Base-by-base conservation (phyloP, 1,284 basidiomycete genomes). In the Ceratobasidium sp. region DNA sequence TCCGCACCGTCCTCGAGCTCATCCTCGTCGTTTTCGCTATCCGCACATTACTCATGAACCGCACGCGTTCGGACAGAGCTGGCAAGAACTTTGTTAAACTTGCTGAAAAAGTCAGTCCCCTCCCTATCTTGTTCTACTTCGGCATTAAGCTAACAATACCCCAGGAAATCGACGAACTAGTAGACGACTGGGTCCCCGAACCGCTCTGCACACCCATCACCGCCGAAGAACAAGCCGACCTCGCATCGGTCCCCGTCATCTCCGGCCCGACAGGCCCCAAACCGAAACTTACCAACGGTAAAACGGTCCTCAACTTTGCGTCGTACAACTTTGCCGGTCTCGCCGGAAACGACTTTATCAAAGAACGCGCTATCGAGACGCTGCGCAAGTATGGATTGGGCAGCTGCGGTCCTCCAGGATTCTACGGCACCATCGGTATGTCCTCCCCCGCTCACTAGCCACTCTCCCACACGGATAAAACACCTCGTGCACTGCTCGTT, bases 81-180 rank as follows among this genome's bases (percentile, higher is more conserved):
- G 93, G 92, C n/a, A 96, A 94, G 84, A 93, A 96, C 85, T 98
- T 97, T 85, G 95, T 99, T 80, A 90, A 96, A 83, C 94, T 99
- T 78, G 91, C 89, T 66, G 94, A 96, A 82, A 96, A 97, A 90
- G 97, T 96, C 81, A 56, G 88, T 80, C 80, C 33, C n/a, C 15
- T 63, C 18, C 23, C 40, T 7, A 28, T 42, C 67, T 55, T 49
- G 39, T 33, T 33, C 33, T 33, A 20, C n/a, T 40, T 26, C 73
- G 33, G 73, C 77, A 56, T 20, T 61, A 6, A 26, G 63, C 73
- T 66, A 2, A 66, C 46, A 44, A 10, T 42, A 51, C 70, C 53
- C n/a, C 82, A 98, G 95, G 98, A 99, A 92, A 93, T 99, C 79
- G 93, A 98, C 84, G 97, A 99, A 83, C 90, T 99, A 53, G 95